A percentile compares a stretch with the other conserved stretches of the same genome.
These are phyloP conservation scores for Leccinellum rugosiceps DNA, from an alignment of 768 basidiomycete genomes.

Conservation along the genomic window DNA sequence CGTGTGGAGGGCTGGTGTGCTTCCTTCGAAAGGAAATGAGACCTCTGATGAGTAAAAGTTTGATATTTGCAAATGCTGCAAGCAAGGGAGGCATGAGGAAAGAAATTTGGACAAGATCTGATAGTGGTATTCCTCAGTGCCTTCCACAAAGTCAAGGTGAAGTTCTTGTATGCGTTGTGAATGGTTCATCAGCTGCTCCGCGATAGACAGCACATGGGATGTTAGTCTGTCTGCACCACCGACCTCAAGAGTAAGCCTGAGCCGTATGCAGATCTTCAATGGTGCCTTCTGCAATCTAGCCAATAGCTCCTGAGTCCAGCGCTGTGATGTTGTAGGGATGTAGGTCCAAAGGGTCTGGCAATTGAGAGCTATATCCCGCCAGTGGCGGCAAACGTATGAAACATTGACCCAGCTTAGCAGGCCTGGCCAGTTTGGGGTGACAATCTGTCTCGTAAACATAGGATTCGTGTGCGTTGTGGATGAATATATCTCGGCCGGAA, in stretches of 20 bases:
- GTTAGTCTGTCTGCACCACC: no score
- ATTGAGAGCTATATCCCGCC: background rate
- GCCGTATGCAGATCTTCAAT: background rate
- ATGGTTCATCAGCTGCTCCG: background rate
- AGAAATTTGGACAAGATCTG: background rate
- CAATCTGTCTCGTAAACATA: background rate
- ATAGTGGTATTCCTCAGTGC: background rate
- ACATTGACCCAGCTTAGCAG: background rate
- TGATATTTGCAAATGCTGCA: background rate
- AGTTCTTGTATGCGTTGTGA: background rate
- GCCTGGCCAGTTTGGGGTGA: background rate
- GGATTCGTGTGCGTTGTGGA: background rate
- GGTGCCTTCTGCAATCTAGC: slow-evolving; percentile 41
- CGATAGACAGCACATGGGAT: background rate
- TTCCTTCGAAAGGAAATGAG: background rate
- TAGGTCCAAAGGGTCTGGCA: background rate
- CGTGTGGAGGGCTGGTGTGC: background rate
- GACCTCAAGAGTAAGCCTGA: no score
- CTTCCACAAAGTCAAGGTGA: background rate
- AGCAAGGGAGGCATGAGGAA: background rate
- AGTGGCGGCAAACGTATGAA: background rate
- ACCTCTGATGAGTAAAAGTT: no score
- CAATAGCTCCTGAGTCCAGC: slow-evolving; percentile 42
- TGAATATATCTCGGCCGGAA: background rate
- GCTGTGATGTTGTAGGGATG: slow-evolving; percentile 23